Base-by-base conservation (phyloP, 2,329 filamentous ascomycete species). In the Pseudocercospora fijiensis region DNA sequence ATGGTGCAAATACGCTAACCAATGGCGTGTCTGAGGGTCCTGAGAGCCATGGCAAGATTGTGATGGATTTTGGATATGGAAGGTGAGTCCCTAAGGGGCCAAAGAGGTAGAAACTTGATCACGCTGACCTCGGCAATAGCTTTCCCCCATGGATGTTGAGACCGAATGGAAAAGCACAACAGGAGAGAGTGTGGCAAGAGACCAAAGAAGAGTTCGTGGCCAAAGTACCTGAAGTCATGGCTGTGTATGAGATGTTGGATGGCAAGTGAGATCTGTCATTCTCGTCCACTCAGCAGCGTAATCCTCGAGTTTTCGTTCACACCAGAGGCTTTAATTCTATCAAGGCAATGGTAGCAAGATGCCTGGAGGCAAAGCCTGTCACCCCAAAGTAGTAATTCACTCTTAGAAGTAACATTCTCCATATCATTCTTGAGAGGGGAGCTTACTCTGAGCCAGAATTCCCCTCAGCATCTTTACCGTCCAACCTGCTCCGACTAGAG, bases 131-230 rank as follows among this genome's bases (percentile, higher is more conserved):
- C 10, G 22, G 20, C 20, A 4, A 16, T 20, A 65, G 63, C 22
- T 62, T 55, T 33, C 63, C 63, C 18, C 60, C 63, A 13, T 65
- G 62, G 33, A 65, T 65, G 63, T 41, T 57, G n/a, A 28, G 63
- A 26, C 27, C 18, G 9, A 62, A 49, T 10, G 63, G 63, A 10
- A 51, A 51, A 20, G 10, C 22, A 10, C 55, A 49, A 22, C 63
- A 65, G 33, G 24, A 60, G 30, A 49, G 63, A 4, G 63, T 62
- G 9, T 65, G 63, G 63, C 37, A 60, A 27, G 63, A 65, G 41
- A 62, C 60, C 9, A 56, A 30, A 16, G 47, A 53, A 4, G 63
- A 65, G 57, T 30, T 65, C 4, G 53, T 62, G 27, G 27, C 30
- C 8, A 65, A 65, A 33, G 60, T 65, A 1, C 60, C 63, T n/a